Conservation (phyloP, 192 early-diverging fungal species). For the Phlyctochytrium bullatum region DNA sequence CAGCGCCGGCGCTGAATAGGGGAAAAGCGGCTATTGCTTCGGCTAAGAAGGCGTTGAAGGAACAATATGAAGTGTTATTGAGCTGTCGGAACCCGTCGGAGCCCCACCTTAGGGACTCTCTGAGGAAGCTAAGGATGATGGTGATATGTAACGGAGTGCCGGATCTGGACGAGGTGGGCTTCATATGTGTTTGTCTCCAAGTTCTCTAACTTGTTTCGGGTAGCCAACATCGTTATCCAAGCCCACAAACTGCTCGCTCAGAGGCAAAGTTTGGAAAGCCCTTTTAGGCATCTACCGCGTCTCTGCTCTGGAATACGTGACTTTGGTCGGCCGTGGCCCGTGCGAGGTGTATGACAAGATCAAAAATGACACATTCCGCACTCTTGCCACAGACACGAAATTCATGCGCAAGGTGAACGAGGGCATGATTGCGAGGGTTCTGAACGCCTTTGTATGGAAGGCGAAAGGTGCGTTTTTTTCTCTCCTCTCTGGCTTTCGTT, state of each 20-base stretch:
- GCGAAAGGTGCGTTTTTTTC: constrained; percentile 55
- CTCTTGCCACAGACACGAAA: constrained; percentile 73
- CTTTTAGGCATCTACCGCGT: constrained; percentile 70
- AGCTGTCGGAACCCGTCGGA: constrained; percentile 52
- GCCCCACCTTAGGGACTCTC: constrained; percentile 48
- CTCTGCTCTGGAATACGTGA: constrained; percentile 70
- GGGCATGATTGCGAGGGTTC: constrained; percentile 68
- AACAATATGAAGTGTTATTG: constrained; percentile 50
- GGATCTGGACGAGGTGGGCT: constrained; percentile 31
- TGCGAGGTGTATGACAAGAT: constrained; percentile 78
- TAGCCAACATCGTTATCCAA: background rate
- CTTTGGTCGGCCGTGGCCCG: constrained; percentile 66
- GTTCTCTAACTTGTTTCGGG: background rate
- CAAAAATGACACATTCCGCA: constrained; percentile 86
- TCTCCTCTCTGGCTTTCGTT: background rate
- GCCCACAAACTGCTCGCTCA: constrained; percentile 31
- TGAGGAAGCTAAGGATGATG: constrained; percentile 53
- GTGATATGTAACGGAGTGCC: constrained; percentile 65
- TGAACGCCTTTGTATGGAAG: constrained; percentile 87
- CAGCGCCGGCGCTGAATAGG: constrained; percentile 2
- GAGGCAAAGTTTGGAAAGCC: constrained; percentile 70
- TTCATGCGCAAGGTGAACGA: constrained; percentile 72
- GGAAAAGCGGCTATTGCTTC: background rate
- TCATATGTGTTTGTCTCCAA: constrained; percentile 1
- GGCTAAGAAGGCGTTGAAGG: constrained; percentile 1